phyloP scores from a whole-genome alignment of 495 filamentous ascomycete genomes.

The Hypoxylon intermedium region DNA sequence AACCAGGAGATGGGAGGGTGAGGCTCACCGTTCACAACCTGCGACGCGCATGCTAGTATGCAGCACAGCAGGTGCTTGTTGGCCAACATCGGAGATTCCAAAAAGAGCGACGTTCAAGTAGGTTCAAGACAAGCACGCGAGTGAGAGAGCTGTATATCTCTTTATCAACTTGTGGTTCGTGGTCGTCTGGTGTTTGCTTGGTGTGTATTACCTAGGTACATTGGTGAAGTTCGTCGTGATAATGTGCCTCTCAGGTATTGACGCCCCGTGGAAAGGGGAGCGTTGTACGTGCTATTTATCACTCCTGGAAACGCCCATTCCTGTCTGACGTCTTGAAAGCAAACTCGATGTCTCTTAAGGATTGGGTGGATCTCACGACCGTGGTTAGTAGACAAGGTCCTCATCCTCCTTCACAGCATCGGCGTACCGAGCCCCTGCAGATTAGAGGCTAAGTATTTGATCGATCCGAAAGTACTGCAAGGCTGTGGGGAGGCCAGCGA shows the following conservation, averaged over 20 bases:
- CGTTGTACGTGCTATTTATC: slow-evolving; percentile 25
- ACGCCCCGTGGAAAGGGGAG: background rate
- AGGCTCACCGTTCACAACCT: slow-evolving; percentile 17
- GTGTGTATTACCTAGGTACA: background rate
- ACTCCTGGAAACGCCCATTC: slow-evolving; percentile 21
- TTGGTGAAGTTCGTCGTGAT: background rate
- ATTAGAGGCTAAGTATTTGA: slow-evolving; percentile 9
- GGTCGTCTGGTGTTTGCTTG: slow-evolving; percentile 3
- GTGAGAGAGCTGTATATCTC: background rate
- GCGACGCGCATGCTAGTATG: slow-evolving; percentile 25
- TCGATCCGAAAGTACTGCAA: slow-evolving; percentile 4
- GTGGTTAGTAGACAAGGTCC: background rate
- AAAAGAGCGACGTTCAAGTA: background rate
- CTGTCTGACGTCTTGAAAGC: slow-evolving; percentile 13
- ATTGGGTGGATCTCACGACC: slow-evolving; percentile 10
- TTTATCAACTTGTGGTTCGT: slow-evolving; percentile 2
- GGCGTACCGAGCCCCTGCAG: background rate
- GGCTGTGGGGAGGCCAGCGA: background rate
- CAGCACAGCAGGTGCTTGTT: slow-evolving; percentile 20
- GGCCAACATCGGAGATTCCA: slow-evolving; percentile 8
- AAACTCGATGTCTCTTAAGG: slow-evolving; percentile 20
- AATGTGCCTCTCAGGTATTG: background rate
- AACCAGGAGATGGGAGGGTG: background rate
- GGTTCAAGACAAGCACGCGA: background rate
- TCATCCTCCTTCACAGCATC: slow-evolving; percentile 1